Evolutionary conservation across 2,329 filamentous ascomycete species (phyloP).

Genomic region (Ambrosiella xylebori): DNA sequence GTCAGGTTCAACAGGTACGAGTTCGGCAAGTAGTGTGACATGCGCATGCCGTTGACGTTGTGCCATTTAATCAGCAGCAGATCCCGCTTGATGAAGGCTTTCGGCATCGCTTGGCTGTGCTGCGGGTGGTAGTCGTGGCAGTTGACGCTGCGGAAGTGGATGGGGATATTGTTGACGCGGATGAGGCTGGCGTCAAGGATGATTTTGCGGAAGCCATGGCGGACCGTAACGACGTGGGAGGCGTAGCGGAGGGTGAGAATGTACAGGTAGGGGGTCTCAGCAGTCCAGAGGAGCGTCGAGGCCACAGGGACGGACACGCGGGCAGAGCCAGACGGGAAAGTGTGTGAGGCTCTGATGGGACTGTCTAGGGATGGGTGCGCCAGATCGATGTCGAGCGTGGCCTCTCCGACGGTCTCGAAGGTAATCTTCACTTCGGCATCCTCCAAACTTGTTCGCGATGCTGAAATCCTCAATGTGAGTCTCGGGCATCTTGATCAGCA

Average conservation of each 20-base stretch:
- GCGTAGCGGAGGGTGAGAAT: conserved; percentile 20
- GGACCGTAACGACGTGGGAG: conserved; percentile 22
- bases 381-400: conserved; percentile 12
- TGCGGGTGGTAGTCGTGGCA: conserved; percentile 52
- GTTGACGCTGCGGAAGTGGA: conserved; percentile 54
- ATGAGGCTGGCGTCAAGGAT: conserved; percentile 45
- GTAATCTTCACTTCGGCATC: conserved; percentile 30
- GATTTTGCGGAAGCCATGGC: conserved; percentile 46
- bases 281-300: conserved; percentile 48
- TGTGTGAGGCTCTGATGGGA: background rate
- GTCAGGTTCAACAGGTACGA: conserved; percentile 41
- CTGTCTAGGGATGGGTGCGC: background rate
- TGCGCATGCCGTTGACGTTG: conserved; percentile 54
- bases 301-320: conserved; percentile 19
- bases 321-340: background rate
- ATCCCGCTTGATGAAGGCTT: conserved; percentile 42
- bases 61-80: conserved; percentile 49
- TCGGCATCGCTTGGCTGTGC: conserved; percentile 43
- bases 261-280: conserved; percentile 49
- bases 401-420: conserved; percentile 21
- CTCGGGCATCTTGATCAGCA: conserved; percentile 43
- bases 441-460: conserved; percentile 32
- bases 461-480: conserved; percentile 37
- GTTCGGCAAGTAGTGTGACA: conserved; percentile 49
- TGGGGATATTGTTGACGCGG: conserved; percentile 44